Evolutionary conservation across 2,329 filamentous ascomycete species (phyloP), one percentile per base, ranked within the genome.

Genomic region (Microcyclosporella mali): DNA sequence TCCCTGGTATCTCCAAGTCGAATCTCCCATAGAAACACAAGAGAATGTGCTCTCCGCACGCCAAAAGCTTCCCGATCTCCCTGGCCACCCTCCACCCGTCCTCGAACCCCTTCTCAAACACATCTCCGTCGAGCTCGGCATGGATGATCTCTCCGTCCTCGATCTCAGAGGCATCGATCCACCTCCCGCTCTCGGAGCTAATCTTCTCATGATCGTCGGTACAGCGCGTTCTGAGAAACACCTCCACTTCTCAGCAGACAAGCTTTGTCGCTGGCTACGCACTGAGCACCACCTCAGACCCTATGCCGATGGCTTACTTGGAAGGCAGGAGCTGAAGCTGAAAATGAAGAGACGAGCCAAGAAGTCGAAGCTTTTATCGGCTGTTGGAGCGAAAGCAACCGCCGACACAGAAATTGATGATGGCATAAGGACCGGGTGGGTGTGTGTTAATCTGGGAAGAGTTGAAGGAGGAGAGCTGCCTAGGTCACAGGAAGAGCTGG

Each of bases 221-320:
- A 95, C 88, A 7, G 87, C 90, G 11, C 83, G 92, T 45, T 94
- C 87, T 57, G 87, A 95, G 64, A 88, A 90, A 40, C 92, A 98
- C 68, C 72, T 98, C 28, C 90, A 95, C 60, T 84, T 95, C 16
- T 87, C 87, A 1, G 88, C 89, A 0, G 88, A 94, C 59, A 80
- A 88, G n/a, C 77, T 95, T 18, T 87, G 89, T 51, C 79, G 90
- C 45, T 95, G 87, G 84, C 69, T 95, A 33, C 77, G 88, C 40
- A 81, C 76, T 32, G 77, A 80, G 10, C 79, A 87, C 64, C 80
- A 81, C 41, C 69, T 97, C 29, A 70, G 75, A 2, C 87, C 90
- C 1, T 78, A 81, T 53, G 89, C 92, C 0, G 92, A 95, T 61
- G 92, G 92, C 0, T 68, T 97, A 32, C 74, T 98, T 43, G 90